Evolutionary conservation across 2,329 filamentous ascomycete species (phyloP), one percentile per base, ranked within the genome.

Genomic region (Fusarium pseudocircinatum): DNA sequence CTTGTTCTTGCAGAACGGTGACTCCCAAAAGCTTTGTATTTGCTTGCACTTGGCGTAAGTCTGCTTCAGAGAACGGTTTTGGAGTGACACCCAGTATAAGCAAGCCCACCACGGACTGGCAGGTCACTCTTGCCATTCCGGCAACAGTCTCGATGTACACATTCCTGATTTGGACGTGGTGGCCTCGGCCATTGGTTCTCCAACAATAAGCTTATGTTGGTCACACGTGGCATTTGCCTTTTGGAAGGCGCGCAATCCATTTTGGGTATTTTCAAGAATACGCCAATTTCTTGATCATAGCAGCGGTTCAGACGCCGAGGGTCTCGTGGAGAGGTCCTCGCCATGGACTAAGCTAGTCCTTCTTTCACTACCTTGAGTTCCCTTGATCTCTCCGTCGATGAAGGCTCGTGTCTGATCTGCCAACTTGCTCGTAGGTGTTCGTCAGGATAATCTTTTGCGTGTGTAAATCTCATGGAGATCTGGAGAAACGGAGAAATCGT

Each of bases 361-460:
- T 36, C 16, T 36, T 36, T 36, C 20, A 39, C 7, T 39, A 4
- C 13, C 13, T 12, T 12, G 11, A 12, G 6, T 40, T 1, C 7
- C 39, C n/a, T 14, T 7, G 20, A 13, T 14, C 22, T n/a, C 4
- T 8, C 1, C 2, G 4, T 8, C 7, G 20, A 22, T 40, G 39
- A 7, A 18, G 9, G 18, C 6, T 40, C 12, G 12, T 22, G 39
- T n/a, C 39, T 40, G 12, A 14, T n/a, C 20, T 1, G 12, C 20
- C 20, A 14, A 22, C 12, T 13, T n/a, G 20, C 16, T 37, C 4
- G 3, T 4, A 37, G 1, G 5, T 37, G 16, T 20, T 1, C 16
- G 36, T 6, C 16, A 9, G 36, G 36, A 37, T 9, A 37, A 37
- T 11, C 11, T 9, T 20, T 37, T 18, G 9, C 16, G 18, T 20